Percentiles rank a stretch among this genome's conserved stretches.
These are phyloP conservation scores for Dendrocalamus sinicus DNA, from an alignment of 176 grass and related monocot species.

Conservation along the genomic window DNA sequence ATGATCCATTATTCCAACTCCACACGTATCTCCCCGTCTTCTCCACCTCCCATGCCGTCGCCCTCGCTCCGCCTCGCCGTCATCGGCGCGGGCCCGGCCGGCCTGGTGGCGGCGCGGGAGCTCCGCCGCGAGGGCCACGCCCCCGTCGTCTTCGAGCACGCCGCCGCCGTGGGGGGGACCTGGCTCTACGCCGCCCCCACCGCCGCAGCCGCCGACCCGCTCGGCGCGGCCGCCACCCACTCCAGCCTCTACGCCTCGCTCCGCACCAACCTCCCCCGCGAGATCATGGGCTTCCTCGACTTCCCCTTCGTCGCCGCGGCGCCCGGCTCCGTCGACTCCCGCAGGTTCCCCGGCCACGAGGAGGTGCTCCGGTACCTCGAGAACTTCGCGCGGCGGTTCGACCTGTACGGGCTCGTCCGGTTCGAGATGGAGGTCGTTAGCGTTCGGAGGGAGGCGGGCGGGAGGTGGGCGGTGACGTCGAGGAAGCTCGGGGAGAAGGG, in stretches of 20 bases:
- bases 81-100: slow-evolving; percentile 69
- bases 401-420: slow-evolving; percentile 54
- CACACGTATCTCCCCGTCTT: background rate
- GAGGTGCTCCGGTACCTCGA: slow-evolving; percentile 89
- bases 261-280: slow-evolving; percentile 80
- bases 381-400: slow-evolving; percentile 68
- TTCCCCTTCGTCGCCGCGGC: slow-evolving; percentile 61
- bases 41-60: slow-evolving; percentile 30
- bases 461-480: slow-evolving; percentile 68
- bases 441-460: slow-evolving; percentile 43
- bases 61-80: slow-evolving; percentile 59
- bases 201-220: slow-evolving; percentile 49
- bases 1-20: background rate
- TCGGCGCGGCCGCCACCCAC: slow-evolving; percentile 59
- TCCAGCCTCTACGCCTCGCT: slow-evolving; percentile 91
- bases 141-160: slow-evolving; percentile 83
- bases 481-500: slow-evolving; percentile 56
- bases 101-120: slow-evolving; percentile 62
- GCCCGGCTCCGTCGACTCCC: slow-evolving; percentile 40
- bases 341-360: slow-evolving; percentile 71
- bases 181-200: slow-evolving; percentile 63
- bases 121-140: slow-evolving; percentile 74
- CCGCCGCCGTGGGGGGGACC: slow-evolving; percentile 59
- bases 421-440: slow-evolving; percentile 70
- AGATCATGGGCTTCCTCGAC: slow-evolving; percentile 87